Evolutionary conservation across 2,329 filamentous ascomycete species (phyloP), one percentile per base, ranked within the genome.

Genomic region (Escovopsis sp.): DNA sequence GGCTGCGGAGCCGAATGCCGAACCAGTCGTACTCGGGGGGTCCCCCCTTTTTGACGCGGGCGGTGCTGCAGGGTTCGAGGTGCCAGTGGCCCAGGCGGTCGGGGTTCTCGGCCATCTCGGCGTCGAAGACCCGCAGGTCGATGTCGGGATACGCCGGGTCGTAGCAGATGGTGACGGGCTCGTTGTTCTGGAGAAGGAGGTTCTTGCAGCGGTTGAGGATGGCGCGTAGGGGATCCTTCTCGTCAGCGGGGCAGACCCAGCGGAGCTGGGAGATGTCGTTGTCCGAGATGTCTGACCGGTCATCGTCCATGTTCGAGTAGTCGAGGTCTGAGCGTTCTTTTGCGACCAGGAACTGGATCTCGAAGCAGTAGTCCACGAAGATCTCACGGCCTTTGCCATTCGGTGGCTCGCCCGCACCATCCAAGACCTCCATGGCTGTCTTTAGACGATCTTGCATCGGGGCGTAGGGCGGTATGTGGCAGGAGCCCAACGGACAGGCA

Each of bases 261-360:
- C 47, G 47, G 11, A 19, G 11, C 5, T 41, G 33, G 9, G 36
- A 40, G 3, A 26, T 12, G 35, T 37, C 35, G 26, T 39, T 39
- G 37, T 28, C 28, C 9, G 37, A 39, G 8, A 28, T 32, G 37
- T 39, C 37, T 6, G 37, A 39, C n/a, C 30, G 10, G 15, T 12
- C 26, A 9, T 38, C 15, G n/a, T 40, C 26, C 3, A 7, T 12
- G 12, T 26, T 12, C 4, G 35, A n/a, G 41, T 50, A 47, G 12
- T 33, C 15, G 18, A 34, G 4, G 4, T 36, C 46, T 3, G 34
- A 18, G 30, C 41, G 45, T 26, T 48, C 41, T 15, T 51, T 46
- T 41, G 52, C 52, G 12, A 55, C 51, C 26, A 55, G 43, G 32
- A 53, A 53, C 15, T 55, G 51, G 39, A 55, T 36, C 23, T 52